Base-by-base conservation (phyloP, 352 stramenopile genomes). In the Phytophthora lateralis region DNA sequence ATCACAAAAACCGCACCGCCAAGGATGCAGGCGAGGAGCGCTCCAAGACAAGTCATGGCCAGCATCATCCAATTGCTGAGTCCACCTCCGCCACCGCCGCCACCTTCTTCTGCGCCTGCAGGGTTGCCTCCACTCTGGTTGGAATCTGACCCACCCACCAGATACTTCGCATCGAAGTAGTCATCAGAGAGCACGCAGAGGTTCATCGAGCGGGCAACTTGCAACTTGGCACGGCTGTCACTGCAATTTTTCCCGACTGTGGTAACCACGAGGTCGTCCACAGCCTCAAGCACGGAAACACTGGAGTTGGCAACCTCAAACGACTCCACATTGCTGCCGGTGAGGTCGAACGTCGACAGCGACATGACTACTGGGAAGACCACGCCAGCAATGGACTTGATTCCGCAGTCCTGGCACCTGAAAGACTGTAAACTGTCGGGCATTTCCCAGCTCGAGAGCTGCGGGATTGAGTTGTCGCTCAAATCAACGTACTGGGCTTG, bases 1-100 rank as follows among this genome's bases (percentile, higher is more conserved):
- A 79, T 52, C 37, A 76, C 37, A 27, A 77, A 76, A 5, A 68
- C 68, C 10, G 71, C 38, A 9, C 57, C 63, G 15, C 63, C 55
- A 5, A 72, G 50, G 26, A 62, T 50, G 17, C 62, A 75, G 12
- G 63, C 62, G 46, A 75, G 54, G 56, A 75, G 58, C 4, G 62
- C 66, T 54, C 62, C 66, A 15, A 75, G 43, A 35, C 66, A 75
- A 30, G 70, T 69, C 57, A 78, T 73, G 10, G 70, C 70, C 41
- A 78, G 18, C 57, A 75, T 69, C 70, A 78, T 78, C 70, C 70
- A 78, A 30, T 75, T 75, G 20, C 64, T 78, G 34, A 78, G 53
- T 46, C 56, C 57, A 11, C 56, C 42, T 11, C 52, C 43, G 1
- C 48, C 52, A 3, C 35, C 49, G 20, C 39, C 41, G 9, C 21